Evolutionary conservation across 768 basidiomycete genomes (phyloP), one percentile per base, ranked within the genome.

Genomic region (Russula vinacea): DNA sequence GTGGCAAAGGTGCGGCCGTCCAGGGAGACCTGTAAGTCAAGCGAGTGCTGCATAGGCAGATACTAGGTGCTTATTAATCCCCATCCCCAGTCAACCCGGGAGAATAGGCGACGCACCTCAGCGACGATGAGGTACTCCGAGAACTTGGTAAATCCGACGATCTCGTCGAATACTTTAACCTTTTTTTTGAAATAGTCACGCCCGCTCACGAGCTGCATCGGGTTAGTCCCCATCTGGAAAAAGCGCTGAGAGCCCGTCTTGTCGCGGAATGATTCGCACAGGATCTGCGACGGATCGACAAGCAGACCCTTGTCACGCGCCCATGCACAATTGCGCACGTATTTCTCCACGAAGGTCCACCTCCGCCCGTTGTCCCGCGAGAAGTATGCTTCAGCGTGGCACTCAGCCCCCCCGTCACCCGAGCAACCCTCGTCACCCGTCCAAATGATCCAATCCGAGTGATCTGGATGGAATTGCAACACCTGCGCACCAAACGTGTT

Each of bases 131-230:
- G 80, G 74, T 90, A 99, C 77, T 99, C 93, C 0, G 92, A 92
- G 75, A 99, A 99, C 77, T 94, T 95, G 0, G 97, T 88, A 77
- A 95, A 98, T 8, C 97, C 97, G 68, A 94, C 93, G 59, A 99
- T 87, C 49, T 85, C 79, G 52, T 92, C 84, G 71, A 98, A 99
- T 24, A 97, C 74, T 72, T 83, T 89, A 66, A 78, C 85, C 79
- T 85, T 89, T 66, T 81, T 84, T 53, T 67, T 67, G 72, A 86
- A 98, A 77, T 84, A 98, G 60, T 86, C 79, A 13, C 79, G 74
- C 0, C 97, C 96, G 14, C 84, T 83, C 29, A 95, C 81, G 50
- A 98, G 79, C 73, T 95, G 83, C 58, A 98, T 71, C 17, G 90
- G 85, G 71, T 91, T 92, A 35, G 75, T 74, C 0, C 74, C 73